Evolutionary conservation across 2,329 filamentous ascomycete species (phyloP), one percentile per base, ranked within the genome.

Genomic region (Arthrobotrys musiformis): DNA sequence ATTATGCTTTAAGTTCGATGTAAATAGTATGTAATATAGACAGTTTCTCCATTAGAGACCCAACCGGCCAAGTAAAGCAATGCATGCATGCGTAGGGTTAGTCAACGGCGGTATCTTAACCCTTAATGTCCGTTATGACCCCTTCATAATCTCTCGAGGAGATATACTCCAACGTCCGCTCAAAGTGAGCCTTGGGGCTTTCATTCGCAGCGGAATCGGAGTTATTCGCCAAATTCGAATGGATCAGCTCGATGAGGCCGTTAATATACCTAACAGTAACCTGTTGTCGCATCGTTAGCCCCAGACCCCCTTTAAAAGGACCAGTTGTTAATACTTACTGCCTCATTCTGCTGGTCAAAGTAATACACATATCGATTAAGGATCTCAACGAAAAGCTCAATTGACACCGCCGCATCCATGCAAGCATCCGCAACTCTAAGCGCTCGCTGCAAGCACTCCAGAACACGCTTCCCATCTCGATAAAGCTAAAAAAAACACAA

Each of bases 331-430:
- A 24, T n/a, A 22, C 87, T 84, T 84, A 89, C 95, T 80, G 94
- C 94, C 85, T 99, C 95, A 84, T 99, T 99, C 83, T 97, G 93
- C 84, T 99, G 94, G 84, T 99, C 95, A 85, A 97, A 99, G 86
- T 98, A 99, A 84, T 99, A 99, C 64, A 98, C 94, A 83, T 99
- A 99, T 84, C 95, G 90, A 84, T 99, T 97, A 69, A 99, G 86
- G 79, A 99, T 99, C 85, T 99, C 95, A 70, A 99, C 94, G 84
- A 99, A 99, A 58, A 99, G 88, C 85, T 99, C 96, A 54, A 99
- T 95, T 1, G 93, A 97, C 2, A 97, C 80, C 2, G 80, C 81
- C 1, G 79, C 79, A 84, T 99, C 96, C 95, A 99, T 99, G 85
- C 95, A 99, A 5, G 95, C 96, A 84, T 99, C 95, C 1, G 95